Evolutionary conservation across 2,329 filamentous ascomycete species (phyloP).

Genomic region (Pyricularia pennisetigena): DNA sequence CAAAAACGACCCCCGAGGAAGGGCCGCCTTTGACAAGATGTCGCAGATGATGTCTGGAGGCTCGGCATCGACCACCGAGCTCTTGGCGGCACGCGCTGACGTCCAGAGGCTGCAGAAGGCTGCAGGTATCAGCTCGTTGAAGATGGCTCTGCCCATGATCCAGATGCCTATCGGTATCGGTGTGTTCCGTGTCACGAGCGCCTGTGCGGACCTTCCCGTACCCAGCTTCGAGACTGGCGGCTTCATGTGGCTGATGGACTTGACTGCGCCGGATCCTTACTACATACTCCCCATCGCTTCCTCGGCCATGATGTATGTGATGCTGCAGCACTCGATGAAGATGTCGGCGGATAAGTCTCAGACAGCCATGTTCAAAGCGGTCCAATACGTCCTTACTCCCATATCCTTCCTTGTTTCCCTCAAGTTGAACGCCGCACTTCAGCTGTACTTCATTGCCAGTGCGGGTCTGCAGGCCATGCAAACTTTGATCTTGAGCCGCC

Average conservation of each 20-base stretch:
- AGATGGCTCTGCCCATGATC: conserved; percentile 44
- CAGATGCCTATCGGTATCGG: conserved; percentile 65
- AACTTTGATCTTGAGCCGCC: conserved; percentile 29
- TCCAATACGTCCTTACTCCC: conserved; percentile 24
- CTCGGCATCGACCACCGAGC: neutral
- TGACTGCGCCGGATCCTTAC: conserved; percentile 68
- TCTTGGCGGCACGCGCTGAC: conserved; percentile 9
- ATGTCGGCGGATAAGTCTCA: conserved; percentile 22
- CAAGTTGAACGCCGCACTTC: conserved; percentile 37
- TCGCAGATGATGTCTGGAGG: conserved; percentile 4
- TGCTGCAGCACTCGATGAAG: conserved; percentile 18
- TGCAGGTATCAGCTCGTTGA: conserved; percentile 42
- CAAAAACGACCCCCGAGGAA: conserved; percentile 34
- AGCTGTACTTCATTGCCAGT: conserved; percentile 50
- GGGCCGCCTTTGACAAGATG: conserved; percentile 39
- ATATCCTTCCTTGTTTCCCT: conserved; percentile 32
- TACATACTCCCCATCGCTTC: conserved; percentile 61
- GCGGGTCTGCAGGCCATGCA: conserved; percentile 29
- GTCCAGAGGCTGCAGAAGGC: conserved; percentile 38
- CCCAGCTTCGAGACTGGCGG: conserved; percentile 66
- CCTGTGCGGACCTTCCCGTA: conserved; percentile 70
- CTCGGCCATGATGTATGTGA: conserved; percentile 18
- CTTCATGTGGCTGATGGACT: conserved; percentile 67
- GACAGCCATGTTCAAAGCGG: conserved; percentile 17
- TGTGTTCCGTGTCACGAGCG: conserved; percentile 66